Conservation (phyloP, 148 eudicot genomes). For the Gaultheria prostrata region DNA sequence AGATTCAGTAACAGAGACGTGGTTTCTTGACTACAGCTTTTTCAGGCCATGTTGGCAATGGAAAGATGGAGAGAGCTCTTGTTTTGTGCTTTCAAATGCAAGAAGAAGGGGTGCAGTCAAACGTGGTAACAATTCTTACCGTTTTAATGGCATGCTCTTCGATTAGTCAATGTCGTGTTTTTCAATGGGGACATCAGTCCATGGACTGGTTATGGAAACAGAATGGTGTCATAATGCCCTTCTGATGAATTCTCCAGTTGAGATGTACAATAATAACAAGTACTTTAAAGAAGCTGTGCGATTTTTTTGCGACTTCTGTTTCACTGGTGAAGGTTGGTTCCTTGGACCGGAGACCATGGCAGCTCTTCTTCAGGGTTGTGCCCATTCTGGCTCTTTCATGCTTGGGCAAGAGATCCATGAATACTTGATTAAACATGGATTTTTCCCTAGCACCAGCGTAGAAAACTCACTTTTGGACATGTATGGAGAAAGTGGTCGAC, state of each 20-base stretch:
- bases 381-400: constrained; percentile 6
- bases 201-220: constrained; percentile 25
- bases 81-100: constrained; percentile 22
- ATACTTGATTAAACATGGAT: constrained; percentile 25
- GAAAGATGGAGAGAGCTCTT: constrained; percentile 19
- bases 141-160: constrained; percentile 24
- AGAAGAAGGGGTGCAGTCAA: constrained; percentile 24
- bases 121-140: constrained; percentile 22
- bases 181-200: constrained; percentile 22
- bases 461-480: constrained; percentile 28
- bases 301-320: constrained; percentile 21
- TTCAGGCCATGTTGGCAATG: constrained; percentile 23
- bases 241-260: constrained; percentile 26
- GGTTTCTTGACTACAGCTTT: constrained; percentile 29
- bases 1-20: constrained; percentile 18
- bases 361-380: constrained; percentile 23
- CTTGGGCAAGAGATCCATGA: constrained; percentile 30
- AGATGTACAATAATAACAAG: constrained; percentile 25
- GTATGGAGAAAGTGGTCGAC: constrained; percentile 18
- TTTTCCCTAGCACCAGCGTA: constrained; percentile 20
- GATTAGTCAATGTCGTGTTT: background rate
- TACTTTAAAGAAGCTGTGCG: constrained; percentile 15
- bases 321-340: constrained; percentile 19
- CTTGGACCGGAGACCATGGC: constrained; percentile 28
- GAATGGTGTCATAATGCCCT: constrained; percentile 19